phyloP scores from a whole-genome alignment of 345 rosid genomes.

The Arabidopsis arenosa region DNA sequence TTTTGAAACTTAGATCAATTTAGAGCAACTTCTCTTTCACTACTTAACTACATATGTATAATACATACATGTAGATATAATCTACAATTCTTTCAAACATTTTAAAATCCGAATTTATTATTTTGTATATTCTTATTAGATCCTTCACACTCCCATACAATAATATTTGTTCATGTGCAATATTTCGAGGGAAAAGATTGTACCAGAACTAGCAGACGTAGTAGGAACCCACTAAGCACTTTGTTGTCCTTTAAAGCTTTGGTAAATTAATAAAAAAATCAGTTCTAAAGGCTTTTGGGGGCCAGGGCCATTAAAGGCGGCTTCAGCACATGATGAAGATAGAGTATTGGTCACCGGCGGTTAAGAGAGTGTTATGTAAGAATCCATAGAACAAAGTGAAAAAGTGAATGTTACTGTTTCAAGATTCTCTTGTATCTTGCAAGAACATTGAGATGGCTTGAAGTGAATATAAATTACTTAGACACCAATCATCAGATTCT shows the following conservation, averaged over 20 bases:
- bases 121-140: slow-evolving; percentile 23
- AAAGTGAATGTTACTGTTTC: not conserved
- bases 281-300: not conserved
- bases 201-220: not conserved
- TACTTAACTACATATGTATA: slow-evolving; percentile 10
- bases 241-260: not conserved
- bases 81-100: not conserved
- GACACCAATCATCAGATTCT: not conserved
- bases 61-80: not conserved
- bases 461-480: not conserved
- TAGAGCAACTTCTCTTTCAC: not conserved
- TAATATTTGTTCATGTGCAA: not conserved
- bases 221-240: not conserved
- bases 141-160: not conserved
- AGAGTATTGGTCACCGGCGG: not conserved
- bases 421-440: not conserved
- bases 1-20: not conserved
- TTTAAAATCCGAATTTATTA: not conserved
- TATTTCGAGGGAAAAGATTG: not conserved
- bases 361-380: not conserved
- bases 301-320: not conserved
- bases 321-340: not conserved
- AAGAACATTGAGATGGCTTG: not conserved
- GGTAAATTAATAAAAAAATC: not conserved
- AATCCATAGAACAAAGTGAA: not conserved